Evolutionary conservation across 129 eudicot species (phyloP).

Genomic region (Arctium minus): DNA sequence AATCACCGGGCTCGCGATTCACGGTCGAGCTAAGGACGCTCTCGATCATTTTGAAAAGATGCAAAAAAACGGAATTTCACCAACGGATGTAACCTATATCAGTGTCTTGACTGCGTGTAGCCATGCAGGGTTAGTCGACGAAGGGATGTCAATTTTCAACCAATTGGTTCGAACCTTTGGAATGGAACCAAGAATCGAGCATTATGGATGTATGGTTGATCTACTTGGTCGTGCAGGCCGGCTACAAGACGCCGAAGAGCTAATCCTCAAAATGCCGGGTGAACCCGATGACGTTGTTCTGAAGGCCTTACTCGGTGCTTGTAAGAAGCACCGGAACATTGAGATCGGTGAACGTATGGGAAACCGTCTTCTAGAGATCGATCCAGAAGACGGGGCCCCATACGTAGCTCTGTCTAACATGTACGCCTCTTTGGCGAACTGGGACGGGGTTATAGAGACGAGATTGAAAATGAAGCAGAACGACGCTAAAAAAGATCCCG

Average conservation of each 20-base stretch:
- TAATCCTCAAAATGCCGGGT: constrained; percentile 32
- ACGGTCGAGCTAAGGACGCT: constrained; percentile 44
- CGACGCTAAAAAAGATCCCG: constrained; percentile 49
- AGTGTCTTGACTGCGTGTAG: constrained; percentile 51
- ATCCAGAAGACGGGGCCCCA: constrained; percentile 49
- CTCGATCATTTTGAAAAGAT: constrained; percentile 31
- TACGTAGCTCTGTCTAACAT: constrained; percentile 58
- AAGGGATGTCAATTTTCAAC: constrained; percentile 40
- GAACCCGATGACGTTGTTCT: constrained; percentile 46
- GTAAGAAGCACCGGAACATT: constrained; percentile 45
- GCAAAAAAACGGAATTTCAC: constrained; percentile 29
- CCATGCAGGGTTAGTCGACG: constrained; percentile 49
- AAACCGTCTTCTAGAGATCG: constrained; percentile 28
- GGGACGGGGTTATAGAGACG: constrained; percentile 43
- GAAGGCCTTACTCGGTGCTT: constrained; percentile 63
- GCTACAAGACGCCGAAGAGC: constrained; percentile 46
- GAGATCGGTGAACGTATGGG: constrained; percentile 45
- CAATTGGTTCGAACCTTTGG: constrained; percentile 40
- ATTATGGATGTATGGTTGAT: constrained; percentile 64
- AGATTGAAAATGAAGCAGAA: constrained; percentile 50
- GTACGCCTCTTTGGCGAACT: constrained; percentile 40
- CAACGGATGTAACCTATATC: constrained; percentile 49
- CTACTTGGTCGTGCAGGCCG: constrained; percentile 55
- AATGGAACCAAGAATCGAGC: constrained; percentile 45
- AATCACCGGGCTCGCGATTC: constrained; percentile 48